Conservation (phyloP, 2,329 filamentous ascomycete genomes). For the Pestalotiopsis sp. region DNA sequence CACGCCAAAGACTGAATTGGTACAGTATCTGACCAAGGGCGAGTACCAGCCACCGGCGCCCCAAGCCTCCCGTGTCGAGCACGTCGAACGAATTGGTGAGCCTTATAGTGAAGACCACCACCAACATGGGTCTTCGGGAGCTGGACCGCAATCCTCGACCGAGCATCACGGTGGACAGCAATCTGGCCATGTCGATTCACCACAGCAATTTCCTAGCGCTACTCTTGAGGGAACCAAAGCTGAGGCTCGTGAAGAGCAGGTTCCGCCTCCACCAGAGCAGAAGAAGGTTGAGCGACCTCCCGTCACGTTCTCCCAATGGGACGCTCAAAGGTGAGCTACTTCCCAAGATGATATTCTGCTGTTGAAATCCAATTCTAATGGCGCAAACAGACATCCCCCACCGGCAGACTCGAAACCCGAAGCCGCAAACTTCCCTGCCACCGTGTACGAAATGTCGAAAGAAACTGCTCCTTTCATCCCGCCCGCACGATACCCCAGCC, state of each 20-base stretch:
- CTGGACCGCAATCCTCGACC: conserved; percentile 16
- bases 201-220: conserved; percentile 23
- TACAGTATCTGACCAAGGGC: conserved; percentile 58
- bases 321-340: conserved; percentile 53
- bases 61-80: conserved; percentile 19
- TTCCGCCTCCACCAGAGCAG: conserved; percentile 38
- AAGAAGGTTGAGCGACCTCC: conserved; percentile 37
- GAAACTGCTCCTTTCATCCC: conserved; percentile 76
- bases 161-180: conserved; percentile 23
- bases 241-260: conserved; percentile 49
- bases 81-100: conserved; percentile 33
- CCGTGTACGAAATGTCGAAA: conserved; percentile 81
- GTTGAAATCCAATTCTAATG: conserved; percentile 15
- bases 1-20: conserved; percentile 35
- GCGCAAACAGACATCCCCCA: conserved; percentile 59
- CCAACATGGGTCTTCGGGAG: conserved; percentile 19
- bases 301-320: conserved; percentile 44
- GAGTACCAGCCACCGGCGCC: conserved; percentile 45
- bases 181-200: conserved; percentile 18
- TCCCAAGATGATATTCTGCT: not conserved
- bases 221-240: conserved; percentile 48
- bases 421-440: conserved; percentile 78
- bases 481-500: conserved; percentile 77
- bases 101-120: conserved; percentile 28
- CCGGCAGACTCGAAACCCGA: conserved; percentile 75